phyloP scores from a whole-genome alignment of 2,329 filamentous ascomycete genomes.

The Gnomoniopsis sp. region DNA sequence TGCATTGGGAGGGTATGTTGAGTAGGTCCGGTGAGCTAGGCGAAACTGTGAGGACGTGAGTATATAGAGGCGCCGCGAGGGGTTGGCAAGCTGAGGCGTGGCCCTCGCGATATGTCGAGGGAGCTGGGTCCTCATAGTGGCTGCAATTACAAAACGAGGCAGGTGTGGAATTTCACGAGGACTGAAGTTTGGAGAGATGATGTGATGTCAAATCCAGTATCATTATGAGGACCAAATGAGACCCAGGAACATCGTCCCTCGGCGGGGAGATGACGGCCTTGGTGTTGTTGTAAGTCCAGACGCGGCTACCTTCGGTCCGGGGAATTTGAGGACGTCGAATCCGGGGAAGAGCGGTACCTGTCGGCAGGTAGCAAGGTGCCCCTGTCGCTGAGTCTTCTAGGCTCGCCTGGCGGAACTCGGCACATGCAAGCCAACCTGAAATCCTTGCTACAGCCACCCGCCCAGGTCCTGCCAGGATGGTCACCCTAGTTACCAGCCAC shows the following conservation, averaged over 20 bases:
- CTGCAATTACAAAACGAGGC: neutral
- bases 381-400: neutral
- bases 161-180: neutral
- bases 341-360: neutral
- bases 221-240: neutral
- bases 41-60: conserved; percentile 12
- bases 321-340: neutral
- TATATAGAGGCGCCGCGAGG: conserved; percentile 12
- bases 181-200: neutral
- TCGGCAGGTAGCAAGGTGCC: neutral
- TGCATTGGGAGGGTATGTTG: conserved; percentile 56
- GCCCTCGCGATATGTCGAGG: conserved; percentile 16
- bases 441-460: neutral
- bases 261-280: neutral
- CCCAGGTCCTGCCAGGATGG: neutral
- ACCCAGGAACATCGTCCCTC: conserved; percentile 1
- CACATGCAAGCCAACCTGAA: conserved; percentile 1
- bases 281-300: conserved; percentile 2
- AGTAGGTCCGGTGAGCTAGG: conserved; percentile 37
- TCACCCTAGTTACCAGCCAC: conserved; percentile 18
- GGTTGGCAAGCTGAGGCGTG: conserved; percentile 8
- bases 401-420: conserved; percentile 6
- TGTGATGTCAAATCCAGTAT: neutral
- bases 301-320: conserved; percentile 11
- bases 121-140: conserved; percentile 5